Evolutionary conservation across 1,139 yeast genomes (phyloP).

Genomic region (Candida sanyaensis): DNA sequence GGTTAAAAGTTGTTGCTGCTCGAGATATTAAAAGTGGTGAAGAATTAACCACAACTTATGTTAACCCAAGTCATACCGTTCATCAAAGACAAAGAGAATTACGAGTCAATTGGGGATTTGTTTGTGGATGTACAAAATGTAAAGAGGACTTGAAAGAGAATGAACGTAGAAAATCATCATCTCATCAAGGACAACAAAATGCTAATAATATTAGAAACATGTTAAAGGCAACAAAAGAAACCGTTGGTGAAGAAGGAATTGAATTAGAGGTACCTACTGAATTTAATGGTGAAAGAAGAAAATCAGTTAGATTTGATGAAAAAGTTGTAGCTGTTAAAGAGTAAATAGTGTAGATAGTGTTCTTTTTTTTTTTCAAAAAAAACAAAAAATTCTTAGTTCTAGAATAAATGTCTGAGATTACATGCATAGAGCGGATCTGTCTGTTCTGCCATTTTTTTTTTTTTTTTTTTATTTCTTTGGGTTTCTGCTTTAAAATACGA

Average conservation of each 20-base stretch:
- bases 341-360: slow-evolving; percentile 3
- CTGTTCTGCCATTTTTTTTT: too few species aligned
- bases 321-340: slow-evolving; percentile 42
- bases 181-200: slow-evolving; percentile 19
- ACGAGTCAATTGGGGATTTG: slow-evolving; percentile 81
- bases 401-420: background rate
- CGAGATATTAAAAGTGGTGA: slow-evolving; percentile 63
- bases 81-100: slow-evolving; percentile 66
- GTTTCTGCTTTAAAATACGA: background rate
- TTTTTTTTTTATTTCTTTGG: too few species aligned
- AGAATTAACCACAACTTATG: slow-evolving; percentile 70
- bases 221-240: slow-evolving; percentile 37
- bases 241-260: slow-evolving; percentile 43
- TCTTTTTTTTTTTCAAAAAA: background rate
- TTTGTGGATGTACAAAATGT: slow-evolving; percentile 71
- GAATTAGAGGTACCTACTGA: slow-evolving; percentile 49
- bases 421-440: background rate
- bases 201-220: slow-evolving; percentile 49
- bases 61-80: slow-evolving; percentile 64
- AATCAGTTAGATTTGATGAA: slow-evolving; percentile 74
- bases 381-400: too few species aligned
- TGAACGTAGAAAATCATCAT: slow-evolving; percentile 40
- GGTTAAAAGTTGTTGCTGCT: slow-evolving; percentile 61
- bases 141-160: slow-evolving; percentile 51
- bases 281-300: slow-evolving; percentile 51